Base-by-base conservation (phyloP, 768 basidiomycete species). In the Serpula lacrymans region DNA sequence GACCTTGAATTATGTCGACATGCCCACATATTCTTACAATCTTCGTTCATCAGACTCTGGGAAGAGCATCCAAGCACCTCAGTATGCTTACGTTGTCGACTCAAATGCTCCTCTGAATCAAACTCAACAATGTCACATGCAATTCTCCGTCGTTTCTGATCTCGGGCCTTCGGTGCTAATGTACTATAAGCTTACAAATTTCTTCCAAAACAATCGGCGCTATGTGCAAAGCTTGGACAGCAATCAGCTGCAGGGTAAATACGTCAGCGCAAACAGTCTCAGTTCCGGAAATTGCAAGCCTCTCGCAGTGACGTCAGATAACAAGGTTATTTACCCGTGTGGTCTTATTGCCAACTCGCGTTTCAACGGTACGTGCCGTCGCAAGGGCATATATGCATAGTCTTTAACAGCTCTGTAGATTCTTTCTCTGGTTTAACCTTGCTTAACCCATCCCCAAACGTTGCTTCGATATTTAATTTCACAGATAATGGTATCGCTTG, bases 181-280 rank as follows among this genome's bases (percentile, higher is more conserved):
- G 50, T 99, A 99, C 71, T 99, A 98, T 78, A 92, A 91, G 66
- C 76, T 90, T 59, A 91, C 88, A 34, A 93, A 93, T 69, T 95
- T 94, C 69, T 98, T 80, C 69, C 95, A 99, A 74, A 99, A 99
- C 63, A 96, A 99, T 60, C 84, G 96, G 24, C 80, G 96, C 57
- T 99, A 98, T 57, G 96, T 98, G 41, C 87, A 93, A 70, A 93
- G 89, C 58, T 66, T 89, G 30, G 79, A 93, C 57, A 73, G 84
- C 10, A 71, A 84, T 50, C 96, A 99, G 61, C 75, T 99, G 40
- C 78, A 80, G 58, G 96, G 96, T 32, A 69, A 84, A 24, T 62
- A 60, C 37, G 77, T 80, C 30, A 73, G 66, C 35, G 37, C 61
- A 12, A 54, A 41, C 17, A 59, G 68, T 39, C 69, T 93, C n/a